These are phyloP conservation scores for Colletotrichum scovillei DNA, from an alignment of 2,329 filamentous ascomycete species.

Conservation along the genomic window DNA sequence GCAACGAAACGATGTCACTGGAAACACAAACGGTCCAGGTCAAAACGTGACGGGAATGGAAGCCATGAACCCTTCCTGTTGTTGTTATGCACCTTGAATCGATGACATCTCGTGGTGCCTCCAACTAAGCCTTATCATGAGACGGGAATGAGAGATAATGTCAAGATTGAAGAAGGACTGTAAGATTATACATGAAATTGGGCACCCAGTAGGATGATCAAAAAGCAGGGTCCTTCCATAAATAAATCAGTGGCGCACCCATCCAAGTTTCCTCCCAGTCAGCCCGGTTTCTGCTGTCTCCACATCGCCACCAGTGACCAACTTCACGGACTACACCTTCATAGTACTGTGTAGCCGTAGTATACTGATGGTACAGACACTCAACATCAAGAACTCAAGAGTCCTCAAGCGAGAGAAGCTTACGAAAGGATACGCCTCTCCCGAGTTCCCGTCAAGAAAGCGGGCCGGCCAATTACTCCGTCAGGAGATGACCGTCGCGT, in stretches of 20 bases:
- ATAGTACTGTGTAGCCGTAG: no score
- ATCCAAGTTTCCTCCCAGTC: neutral
- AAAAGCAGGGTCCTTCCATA: conserved; percentile 31
- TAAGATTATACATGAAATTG: neutral
- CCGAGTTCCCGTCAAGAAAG: neutral
- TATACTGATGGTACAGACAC: no score
- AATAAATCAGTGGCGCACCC: conserved; percentile 10
- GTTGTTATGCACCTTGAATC: neutral
- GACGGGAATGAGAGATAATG: neutral
- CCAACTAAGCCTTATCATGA: neutral
- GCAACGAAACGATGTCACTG: conserved; percentile 1
- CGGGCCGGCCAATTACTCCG: neutral
- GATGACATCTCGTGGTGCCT: conserved; percentile 5
- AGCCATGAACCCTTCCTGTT: neutral
- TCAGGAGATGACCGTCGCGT: conserved; percentile 19
- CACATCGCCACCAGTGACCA: conserved; percentile 14
- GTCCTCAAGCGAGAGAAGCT: neutral
- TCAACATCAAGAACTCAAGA: no score
- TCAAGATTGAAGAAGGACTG: no score
- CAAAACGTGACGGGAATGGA: neutral
- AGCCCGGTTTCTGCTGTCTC: neutral
- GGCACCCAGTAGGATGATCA: neutral
- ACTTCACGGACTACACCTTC: neutral
- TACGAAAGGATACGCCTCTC: neutral
- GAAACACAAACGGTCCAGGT: conserved; percentile 12